A percentile compares a stretch with the other conserved stretches of the same genome.
phyloP scores from a whole-genome alignment of 1,284 basidiomycete species.

The Omphalotus olearius region DNA sequence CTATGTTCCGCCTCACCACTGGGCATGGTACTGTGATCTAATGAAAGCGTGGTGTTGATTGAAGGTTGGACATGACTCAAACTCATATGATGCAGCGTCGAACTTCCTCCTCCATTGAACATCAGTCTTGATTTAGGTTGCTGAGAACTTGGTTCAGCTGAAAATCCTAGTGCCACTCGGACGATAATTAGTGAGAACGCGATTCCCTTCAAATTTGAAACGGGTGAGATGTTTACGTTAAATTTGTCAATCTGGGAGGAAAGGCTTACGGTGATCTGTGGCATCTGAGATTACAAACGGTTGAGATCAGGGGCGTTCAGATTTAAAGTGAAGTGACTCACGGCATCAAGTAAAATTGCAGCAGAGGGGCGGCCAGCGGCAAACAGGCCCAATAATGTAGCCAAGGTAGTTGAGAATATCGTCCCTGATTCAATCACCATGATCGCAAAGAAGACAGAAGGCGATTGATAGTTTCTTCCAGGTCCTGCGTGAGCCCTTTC shows the following conservation, averaged over 20 bases:
- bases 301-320: no score
- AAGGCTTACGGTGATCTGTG: slow-evolving; percentile 2
- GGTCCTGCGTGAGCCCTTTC: neutral
- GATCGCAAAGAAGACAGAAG: neutral
- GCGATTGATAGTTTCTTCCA: neutral
- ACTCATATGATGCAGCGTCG: no score
- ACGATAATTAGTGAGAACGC: slow-evolving; percentile 3
- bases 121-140: no score
- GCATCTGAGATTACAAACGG: neutral
- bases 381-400: neutral
- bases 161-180: slow-evolving; percentile 1
- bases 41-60: no score
- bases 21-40: no score
- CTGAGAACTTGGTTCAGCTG: neutral
- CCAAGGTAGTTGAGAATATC: neutral
- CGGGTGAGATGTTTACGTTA: neutral
- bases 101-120: no score
- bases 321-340: neutral
- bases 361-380: neutral
- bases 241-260: no score
- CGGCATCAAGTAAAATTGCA: neutral
- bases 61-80: no score
- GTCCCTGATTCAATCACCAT: slow-evolving; percentile 4
- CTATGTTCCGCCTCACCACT: no score
- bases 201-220: neutral